phyloP scores from a whole-genome alignment of 495 filamentous ascomycete species.

The Cladorrhinum samala region DNA sequence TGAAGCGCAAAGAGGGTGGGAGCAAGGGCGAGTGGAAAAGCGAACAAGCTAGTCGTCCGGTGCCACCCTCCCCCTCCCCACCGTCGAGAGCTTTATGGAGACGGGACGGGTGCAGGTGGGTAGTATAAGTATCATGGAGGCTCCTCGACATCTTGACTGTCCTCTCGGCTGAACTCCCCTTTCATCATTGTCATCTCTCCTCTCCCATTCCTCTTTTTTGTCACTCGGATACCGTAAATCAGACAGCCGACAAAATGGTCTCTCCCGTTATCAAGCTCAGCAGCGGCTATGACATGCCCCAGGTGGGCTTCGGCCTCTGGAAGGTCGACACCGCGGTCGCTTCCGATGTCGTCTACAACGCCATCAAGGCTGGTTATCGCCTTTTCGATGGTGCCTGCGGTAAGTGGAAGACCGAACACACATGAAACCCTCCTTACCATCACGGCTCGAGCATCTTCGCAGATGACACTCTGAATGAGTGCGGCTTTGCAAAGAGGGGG shows the following conservation, averaged over 20 bases:
- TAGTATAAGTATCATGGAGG: conserved; percentile 25
- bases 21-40: not conserved
- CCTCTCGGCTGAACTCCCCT: conserved; percentile 11
- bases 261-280: conserved; percentile 60
- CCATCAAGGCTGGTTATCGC: conserved; percentile 83
- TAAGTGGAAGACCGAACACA: no score
- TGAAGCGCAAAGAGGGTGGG: conserved; percentile 21
- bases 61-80: conserved; percentile 9
- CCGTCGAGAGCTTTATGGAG: conserved; percentile 10
- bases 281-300: conserved; percentile 78
- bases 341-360: conserved; percentile 78
- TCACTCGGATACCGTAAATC: not conserved
- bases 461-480: no score
- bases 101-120: not conserved
- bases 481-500: no score
- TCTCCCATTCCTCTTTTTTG: no score
- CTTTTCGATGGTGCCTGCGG: conserved; percentile 83
- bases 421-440: no score
- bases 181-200: conserved; percentile 2
- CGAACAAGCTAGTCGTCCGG: not conserved
- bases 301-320: conserved; percentile 80
- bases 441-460: no score
- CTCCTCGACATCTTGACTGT: conserved; percentile 8
- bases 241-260: conserved; percentile 26
- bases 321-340: conserved; percentile 75